Evolutionary conservation across 768 basidiomycete genomes (phyloP), one percentile per base, ranked within the genome.

Genomic region (Phanerochaete carnosa): DNA sequence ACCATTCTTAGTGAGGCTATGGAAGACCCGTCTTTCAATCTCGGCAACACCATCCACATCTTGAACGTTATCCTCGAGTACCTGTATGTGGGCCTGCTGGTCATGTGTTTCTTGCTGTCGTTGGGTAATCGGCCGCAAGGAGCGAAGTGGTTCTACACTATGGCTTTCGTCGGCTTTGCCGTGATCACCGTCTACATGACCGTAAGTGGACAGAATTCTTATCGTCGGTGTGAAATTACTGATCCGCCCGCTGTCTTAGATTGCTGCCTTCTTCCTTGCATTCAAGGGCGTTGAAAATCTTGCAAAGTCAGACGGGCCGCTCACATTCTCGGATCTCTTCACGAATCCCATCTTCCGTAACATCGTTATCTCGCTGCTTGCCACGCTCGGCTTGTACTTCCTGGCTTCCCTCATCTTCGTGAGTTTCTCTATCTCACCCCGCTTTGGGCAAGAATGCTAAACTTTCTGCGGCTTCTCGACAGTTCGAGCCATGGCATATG

Each of bases 401-500:
- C 30, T 92, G 47, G 82, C 95, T 0, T 92, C 89, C 3, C 65
- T 98, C 11, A 81, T 95, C 51, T 94, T 94, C 75, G 92, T 95
- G 69, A 68, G 94, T 62, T n/a, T 33, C 39, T 32, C 39, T 22
- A 15, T 9, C 23, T 25, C 6, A n/a, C 45, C 43, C 15, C n/a
- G 15, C 37, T 39, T 51, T 46, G 47, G 8, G 19, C 16, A 32
- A 32, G 37, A 28, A 45, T 5, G n/a, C 51, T 25, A 26, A 51
- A 25, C 54, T 45, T 57, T 29, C 52, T 53, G 9, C 25, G 32
- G 2, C 35, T 51, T 49, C 11, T 37, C 30, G 68, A 50, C 69
- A 96, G 87, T 87, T 97, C 66, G 95, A 98, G 66, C 96, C 96
- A 1, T 97, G 95, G 94, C 97, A 99, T 72, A 92, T 99, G 94